phyloP scores from a whole-genome alignment of 257 asterid species.

The Solanum corneliomulleri region DNA sequence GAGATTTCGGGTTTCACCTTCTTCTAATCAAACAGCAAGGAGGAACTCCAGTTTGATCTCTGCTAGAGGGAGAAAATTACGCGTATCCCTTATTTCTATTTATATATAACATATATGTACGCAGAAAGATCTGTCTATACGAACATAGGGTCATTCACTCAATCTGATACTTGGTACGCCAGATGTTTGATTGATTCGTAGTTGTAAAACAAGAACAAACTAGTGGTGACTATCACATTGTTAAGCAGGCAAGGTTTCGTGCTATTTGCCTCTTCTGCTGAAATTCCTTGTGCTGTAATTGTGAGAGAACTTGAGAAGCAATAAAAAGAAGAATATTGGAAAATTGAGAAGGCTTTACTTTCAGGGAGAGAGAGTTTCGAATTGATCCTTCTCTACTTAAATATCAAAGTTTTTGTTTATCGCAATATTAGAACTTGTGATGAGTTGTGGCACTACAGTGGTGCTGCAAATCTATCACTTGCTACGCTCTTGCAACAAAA shows the following conservation, averaged over 20 bases:
- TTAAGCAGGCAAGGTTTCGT: not conserved
- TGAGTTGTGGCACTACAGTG: not conserved
- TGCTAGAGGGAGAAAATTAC: not conserved
- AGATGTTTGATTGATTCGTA: not conserved
- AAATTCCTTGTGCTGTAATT: not conserved
- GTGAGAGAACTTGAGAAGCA: not conserved
- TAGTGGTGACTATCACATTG: not conserved
- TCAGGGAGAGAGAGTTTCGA: not conserved
- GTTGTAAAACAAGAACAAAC: not conserved
- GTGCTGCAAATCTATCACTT: too few species aligned
- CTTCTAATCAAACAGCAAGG: conserved; percentile 1
- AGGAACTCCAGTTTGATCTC: not conserved
- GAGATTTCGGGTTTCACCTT: conserved; percentile 6
- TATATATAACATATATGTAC: not conserved
- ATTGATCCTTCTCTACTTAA: not conserved
- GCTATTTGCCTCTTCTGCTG: not conserved
- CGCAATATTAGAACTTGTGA: not conserved
- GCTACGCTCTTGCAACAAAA: too few species aligned
- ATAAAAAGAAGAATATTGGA: not conserved
- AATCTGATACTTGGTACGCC: not conserved
- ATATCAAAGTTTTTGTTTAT: not conserved
- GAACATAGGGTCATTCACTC: not conserved
- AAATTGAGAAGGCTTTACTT: not conserved
- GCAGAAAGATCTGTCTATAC: not conserved
- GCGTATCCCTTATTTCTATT: not conserved